Evolutionary conservation across 1,139 yeast genomes (phyloP).

Genomic region (Yamadazyma epiphylla): DNA sequence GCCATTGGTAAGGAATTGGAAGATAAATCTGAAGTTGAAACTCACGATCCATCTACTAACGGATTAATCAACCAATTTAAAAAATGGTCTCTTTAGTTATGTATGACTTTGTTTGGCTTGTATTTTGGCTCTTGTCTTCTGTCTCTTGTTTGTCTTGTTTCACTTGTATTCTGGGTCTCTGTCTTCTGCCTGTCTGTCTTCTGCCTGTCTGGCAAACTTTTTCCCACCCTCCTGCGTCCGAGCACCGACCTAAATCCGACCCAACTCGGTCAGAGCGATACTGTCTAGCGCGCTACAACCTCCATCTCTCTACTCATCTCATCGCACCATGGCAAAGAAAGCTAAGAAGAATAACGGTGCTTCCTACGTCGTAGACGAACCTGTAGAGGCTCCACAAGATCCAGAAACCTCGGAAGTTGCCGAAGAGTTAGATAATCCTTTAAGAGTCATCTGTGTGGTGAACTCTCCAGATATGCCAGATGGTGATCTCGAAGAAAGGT

Average conservation of each 20-base stretch:
- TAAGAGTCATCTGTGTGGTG: slow-evolving; percentile 37
- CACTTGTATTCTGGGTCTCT: too few relatives aligned
- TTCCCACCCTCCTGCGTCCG: too few relatives aligned
- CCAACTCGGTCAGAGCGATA: too few relatives aligned
- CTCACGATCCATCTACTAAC: slow-evolving; percentile 89
- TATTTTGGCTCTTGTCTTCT: too few relatives aligned
- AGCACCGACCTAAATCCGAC: too few relatives aligned
- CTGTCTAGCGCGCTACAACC: too few relatives aligned
- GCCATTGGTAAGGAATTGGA: slow-evolving; percentile 87
- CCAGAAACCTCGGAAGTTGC: slow-evolving; percentile 15
- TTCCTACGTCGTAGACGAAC: slow-evolving; percentile 8
- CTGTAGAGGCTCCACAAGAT: slow-evolving; percentile 8
- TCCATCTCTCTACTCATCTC: neutral
- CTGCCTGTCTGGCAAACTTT: too few relatives aligned
- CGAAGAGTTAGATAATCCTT: slow-evolving; percentile 41
- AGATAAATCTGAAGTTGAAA: slow-evolving; percentile 47
- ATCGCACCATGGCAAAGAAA: slow-evolving; percentile 10
- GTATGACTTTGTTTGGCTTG: too few relatives aligned
- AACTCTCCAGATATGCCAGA: slow-evolving; percentile 25
- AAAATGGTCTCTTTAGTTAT: slow-evolving; percentile 56
- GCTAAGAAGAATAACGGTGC: slow-evolving; percentile 18
- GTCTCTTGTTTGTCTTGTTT: too few relatives aligned
- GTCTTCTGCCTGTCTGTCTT: too few relatives aligned
- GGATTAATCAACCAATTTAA: slow-evolving; percentile 93
- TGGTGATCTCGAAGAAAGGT: slow-evolving; percentile 52